These are phyloP conservation scores for Solanum corneliomulleri DNA, from an alignment of 257 asterid genomes.

Conservation along the genomic window DNA sequence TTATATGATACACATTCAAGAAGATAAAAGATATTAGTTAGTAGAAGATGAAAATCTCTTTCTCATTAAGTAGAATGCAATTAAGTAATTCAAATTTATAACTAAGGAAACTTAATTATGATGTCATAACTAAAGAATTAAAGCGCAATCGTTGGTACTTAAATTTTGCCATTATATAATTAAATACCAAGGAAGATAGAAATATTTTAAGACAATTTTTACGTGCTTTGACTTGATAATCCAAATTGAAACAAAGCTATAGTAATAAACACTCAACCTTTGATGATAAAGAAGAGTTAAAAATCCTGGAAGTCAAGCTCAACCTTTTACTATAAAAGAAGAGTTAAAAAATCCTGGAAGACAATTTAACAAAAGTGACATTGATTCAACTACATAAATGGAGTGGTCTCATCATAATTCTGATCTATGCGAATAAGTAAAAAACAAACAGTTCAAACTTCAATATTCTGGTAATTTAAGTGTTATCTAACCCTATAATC, in stretches of 20 bases:
- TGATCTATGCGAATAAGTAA: background rate
- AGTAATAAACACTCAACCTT: background rate
- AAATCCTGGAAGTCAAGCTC: background rate
- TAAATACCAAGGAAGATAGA: background rate
- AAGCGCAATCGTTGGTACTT: background rate
- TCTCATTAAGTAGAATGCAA: background rate
- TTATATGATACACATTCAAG: background rate
- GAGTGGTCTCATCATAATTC: background rate
- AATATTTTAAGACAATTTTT: background rate
- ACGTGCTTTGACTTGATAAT: background rate
- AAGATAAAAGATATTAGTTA: background rate
- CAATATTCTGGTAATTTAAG: background rate
- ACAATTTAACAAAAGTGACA: background rate
- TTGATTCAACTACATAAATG: background rate
- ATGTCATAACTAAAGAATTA: background rate
- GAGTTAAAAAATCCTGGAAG: background rate
- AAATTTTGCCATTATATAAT: too few relatives aligned
- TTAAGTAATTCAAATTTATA: background rate
- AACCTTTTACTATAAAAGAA: background rate
- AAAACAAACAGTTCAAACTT: background rate
- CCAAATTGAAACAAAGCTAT: background rate
- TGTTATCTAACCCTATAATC: background rate
- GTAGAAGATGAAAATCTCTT: background rate
- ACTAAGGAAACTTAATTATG: background rate
- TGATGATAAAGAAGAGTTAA: background rate